phyloP scores from a whole-genome alignment of 83 land plant species.

The Picea mariana region DNA sequence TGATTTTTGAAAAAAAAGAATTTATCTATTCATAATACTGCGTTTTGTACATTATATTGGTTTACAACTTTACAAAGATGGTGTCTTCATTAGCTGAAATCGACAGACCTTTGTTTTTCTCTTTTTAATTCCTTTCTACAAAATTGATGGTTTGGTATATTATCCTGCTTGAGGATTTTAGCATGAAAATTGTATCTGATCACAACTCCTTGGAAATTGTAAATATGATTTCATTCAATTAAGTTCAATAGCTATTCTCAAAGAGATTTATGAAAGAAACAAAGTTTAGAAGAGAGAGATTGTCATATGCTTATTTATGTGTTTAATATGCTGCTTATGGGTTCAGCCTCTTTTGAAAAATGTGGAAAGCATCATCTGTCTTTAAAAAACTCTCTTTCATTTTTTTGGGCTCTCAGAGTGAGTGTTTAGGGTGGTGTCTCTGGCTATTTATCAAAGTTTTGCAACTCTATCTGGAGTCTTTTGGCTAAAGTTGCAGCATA shows the following conservation, averaged over 20 bases:
- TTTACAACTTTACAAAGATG: not conserved
- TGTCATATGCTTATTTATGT: too few relatives aligned
- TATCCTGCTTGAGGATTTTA: not conserved
- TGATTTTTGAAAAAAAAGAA: too few relatives aligned
- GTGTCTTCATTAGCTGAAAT: too few relatives aligned
- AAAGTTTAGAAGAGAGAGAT: too few relatives aligned
- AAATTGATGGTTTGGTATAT: not conserved
- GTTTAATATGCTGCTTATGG: not conserved
- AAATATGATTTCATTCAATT: not conserved
- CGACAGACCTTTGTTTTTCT: not conserved
- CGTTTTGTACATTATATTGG: too few relatives aligned
- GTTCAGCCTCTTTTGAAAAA: slow-evolving; percentile 5
- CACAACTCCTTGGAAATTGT: not conserved
- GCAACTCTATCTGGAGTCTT: not conserved
- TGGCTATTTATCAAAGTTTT: not conserved
- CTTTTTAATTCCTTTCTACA: not conserved
- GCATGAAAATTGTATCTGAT: not conserved
- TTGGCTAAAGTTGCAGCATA: not conserved
- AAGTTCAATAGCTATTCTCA: not conserved
- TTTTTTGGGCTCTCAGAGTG: not conserved
- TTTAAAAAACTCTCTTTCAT: not conserved
- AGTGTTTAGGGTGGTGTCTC: not conserved
- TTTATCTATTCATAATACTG: too few relatives aligned
- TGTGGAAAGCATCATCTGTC: not conserved
- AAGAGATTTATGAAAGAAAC: not conserved